Base-by-base conservation (phyloP, 176 grass and related monocot species). In the Tillandsia fasciculata region DNA sequence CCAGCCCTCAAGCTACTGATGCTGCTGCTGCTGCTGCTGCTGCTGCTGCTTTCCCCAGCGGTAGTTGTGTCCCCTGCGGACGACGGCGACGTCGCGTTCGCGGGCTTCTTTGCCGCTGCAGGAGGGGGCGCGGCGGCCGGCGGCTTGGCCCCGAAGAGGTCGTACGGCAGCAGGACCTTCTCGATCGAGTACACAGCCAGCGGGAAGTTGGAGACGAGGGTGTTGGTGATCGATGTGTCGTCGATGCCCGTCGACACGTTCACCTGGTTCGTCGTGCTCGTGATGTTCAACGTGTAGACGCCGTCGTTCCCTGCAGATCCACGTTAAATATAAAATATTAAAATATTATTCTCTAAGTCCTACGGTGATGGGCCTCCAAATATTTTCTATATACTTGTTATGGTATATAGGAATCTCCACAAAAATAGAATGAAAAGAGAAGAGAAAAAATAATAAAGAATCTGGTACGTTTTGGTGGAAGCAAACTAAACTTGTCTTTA, bases 211-310 rank as follows among this genome's bases (percentile, higher is more conserved):
- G 63, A 26, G 67, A 26, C 48, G 53, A 89, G 86, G 24, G 77
- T 72, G 27, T 81, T 83, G 83, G 11, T 88, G 80, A 96, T 65
- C 48, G 70, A 50, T 51, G 80, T 71, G 3, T 56, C 48, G 64
- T 71, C 77, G 72, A 96, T 71, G 56, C 92, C 92, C 42, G 73
- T 87, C 67, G 88, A 89, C 29, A 96, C 64, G 72, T 96, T 96
- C 27, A 89, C 22, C 76, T 79, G 76, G 52, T 67, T 83, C 64
- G 67, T 57, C 81, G 59, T 67, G 78, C 80, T 53, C 29, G 79
- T 87, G 66, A 96, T 53, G 82, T 96, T 89, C 73, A 96, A 47
- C 24, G 83, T 87, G 81, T 83, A 83, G 0, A 87, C 83, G 7
- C 81, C 88, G 57, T 82, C 71, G 23, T 10, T 7, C 13, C 33